phyloP scores from a whole-genome alignment of 1,139 yeast species.

The Nakaseomyces glabratus region DNA sequence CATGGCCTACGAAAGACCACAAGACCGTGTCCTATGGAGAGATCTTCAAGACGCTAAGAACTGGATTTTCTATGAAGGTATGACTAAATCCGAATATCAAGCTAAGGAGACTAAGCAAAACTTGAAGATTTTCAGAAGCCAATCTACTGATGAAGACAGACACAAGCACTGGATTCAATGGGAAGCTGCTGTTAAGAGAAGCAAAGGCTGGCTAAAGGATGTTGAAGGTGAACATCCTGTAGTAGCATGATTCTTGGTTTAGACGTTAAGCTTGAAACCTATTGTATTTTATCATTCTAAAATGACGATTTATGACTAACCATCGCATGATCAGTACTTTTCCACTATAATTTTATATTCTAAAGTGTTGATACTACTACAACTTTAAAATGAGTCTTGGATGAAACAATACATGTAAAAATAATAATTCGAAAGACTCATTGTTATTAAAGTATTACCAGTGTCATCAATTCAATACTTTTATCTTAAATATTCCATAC shows the following conservation, averaged over 20 bases:
- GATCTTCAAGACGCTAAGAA: conserved; percentile 54
- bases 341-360: too few species aligned
- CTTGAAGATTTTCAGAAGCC: conserved; percentile 41
- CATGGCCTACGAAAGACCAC: conserved; percentile 47
- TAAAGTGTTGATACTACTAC: too few species aligned
- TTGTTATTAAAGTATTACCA: too few species aligned
- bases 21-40: conserved; percentile 62
- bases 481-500: too few species aligned
- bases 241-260: background rate
- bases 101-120: conserved; percentile 15
- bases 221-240: conserved; percentile 14
- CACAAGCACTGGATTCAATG: conserved; percentile 63
- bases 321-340: too few species aligned
- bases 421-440: too few species aligned
- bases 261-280: too few species aligned
- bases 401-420: too few species aligned
- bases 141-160: conserved; percentile 51
- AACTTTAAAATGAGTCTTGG: too few species aligned
- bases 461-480: too few species aligned
- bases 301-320: background rate
- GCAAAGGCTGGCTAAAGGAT: conserved; percentile 59
- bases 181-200: conserved; percentile 74
- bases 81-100: conserved; percentile 24
- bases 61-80: conserved; percentile 29
- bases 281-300: too few species aligned